A percentile compares a stretch with the other conserved stretches of the same genome.
Evolutionary conservation across 495 filamentous ascomycete species (phyloP).

Genomic region (Cladorrhinum samala): DNA sequence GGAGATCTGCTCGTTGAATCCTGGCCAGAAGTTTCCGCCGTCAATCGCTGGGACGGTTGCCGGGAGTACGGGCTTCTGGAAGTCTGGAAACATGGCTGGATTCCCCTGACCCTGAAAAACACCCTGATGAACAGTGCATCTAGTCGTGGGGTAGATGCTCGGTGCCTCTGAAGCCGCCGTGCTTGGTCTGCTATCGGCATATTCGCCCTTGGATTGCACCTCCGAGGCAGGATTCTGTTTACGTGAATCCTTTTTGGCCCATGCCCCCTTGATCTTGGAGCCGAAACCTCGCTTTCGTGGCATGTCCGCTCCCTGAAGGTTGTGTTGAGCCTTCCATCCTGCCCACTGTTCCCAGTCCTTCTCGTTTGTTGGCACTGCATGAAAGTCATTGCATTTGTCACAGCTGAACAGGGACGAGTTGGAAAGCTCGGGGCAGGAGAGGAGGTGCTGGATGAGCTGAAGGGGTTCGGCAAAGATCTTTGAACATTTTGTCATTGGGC

Average conservation of each 20-base stretch:
- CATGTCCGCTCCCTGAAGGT: slow-evolving; percentile 5
- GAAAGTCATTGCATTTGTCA: slow-evolving; percentile 28
- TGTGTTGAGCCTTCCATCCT: slow-evolving; percentile 20
- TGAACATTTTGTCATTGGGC: slow-evolving; percentile 30
- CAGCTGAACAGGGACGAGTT: slow-evolving; percentile 27
- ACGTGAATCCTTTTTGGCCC: slow-evolving; percentile 18
- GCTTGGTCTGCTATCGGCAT: slow-evolving; percentile 13
- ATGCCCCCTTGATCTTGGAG: slow-evolving; percentile 26
- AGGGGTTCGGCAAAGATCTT: slow-evolving; percentile 18
- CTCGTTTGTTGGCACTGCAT: slow-evolving; percentile 30
- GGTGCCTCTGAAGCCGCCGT: slow-evolving; percentile 16
- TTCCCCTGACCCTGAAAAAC: slow-evolving; percentile 8
- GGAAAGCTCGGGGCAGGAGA: slow-evolving; percentile 26
- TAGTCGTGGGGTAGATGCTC: slow-evolving; percentile 10
- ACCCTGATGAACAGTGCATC: slow-evolving; percentile 2
- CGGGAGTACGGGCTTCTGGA: slow-evolving; percentile 13
- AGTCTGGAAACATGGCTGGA: slow-evolving; percentile 2
- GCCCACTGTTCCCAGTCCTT: slow-evolving; percentile 31
- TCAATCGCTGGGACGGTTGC: slow-evolving; percentile 11
- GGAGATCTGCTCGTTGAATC: slow-evolving; percentile 9
- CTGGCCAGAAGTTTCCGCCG: slow-evolving; percentile 18
- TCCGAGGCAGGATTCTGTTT: slow-evolving; percentile 13
- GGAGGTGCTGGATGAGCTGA: slow-evolving; percentile 27
- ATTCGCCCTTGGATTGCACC: slow-evolving; percentile 8
- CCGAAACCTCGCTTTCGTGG: slow-evolving; percentile 28